Evolutionary conservation across 495 filamentous ascomycete genomes (phyloP), one percentile per base, ranked within the genome.

Genomic region (Aspergillus hancockii): DNA sequence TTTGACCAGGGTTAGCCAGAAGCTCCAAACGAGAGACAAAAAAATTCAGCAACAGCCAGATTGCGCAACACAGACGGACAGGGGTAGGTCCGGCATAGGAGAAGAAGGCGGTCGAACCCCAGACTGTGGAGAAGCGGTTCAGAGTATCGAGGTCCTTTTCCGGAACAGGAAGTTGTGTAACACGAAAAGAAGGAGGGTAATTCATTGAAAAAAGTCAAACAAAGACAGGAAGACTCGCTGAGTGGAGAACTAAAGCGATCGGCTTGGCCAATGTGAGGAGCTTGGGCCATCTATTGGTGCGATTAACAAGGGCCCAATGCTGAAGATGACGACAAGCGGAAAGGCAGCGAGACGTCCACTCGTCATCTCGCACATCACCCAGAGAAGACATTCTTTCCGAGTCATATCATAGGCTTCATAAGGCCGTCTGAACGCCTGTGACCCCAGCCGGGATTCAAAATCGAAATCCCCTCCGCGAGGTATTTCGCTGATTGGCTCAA

Each of bases 401-500:
- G 56, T 45, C 43, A 30, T 54, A 46, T 45, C 60, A 58, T 63
- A 58, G 52, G 60, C 55, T 55, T 43, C 46, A 23, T 46, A 36
- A 46, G 22, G 47, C 19, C 54, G 43, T 46, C 57, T 58, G 57
- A 54, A 57, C 55, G 54, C 58, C 63, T 61, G 38, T 49, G 67
- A 57, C 66, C 61, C 65, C 69, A 65, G 71, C 57, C 69, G 57
- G 54, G 30, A 65, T 53, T 66, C 53, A 49, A 52, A 63, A 70
- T 63, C 63, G 50, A 69, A 72, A 65, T 68, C 60, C n/a, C 38
- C 14, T 18, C 16, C 38, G 46, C 45, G 50, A 71, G 64, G 65
- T 67, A 75, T 73, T 74, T 74, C 64, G 62, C 62, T 74, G 65
- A 77, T 75, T 74, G 74, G 71, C 58, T 52, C 31, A 25, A 60